Evolutionary conservation across 345 rosid species (phyloP), one percentile per base, ranked within the genome.

Genomic region (Syzygium oleosum): DNA sequence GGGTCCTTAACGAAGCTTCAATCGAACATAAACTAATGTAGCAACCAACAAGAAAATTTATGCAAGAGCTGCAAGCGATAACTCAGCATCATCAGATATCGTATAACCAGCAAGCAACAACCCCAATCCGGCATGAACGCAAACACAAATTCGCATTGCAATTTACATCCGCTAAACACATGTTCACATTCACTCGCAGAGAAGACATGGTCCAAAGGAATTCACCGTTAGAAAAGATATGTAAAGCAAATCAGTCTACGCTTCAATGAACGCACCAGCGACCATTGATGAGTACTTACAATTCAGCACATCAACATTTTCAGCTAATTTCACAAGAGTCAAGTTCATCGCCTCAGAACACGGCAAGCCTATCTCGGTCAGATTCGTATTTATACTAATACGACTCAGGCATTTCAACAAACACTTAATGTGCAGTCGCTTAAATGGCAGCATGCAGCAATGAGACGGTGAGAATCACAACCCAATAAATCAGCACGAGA

Each of bases 401-500:
- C 1, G 6, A 23, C n/a, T 56, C 0, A 5, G 14, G 29, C n/a
- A 58, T 25, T 58, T 58, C 63, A 25, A 12, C n/a, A 25, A 58
- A 58, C 63, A 58, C 6, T 23, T 1, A 12, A 4, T 25, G 14
- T 4, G 29, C 29, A 58, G 4, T 25, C 6, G 0, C 10, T 58
- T 23, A 58, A 0, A 58, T 0, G 6, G n/a, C 63, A 56, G 46
- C 63, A 0, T 23, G n/a, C 63, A 0, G 1, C 63, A 25, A 56
- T 2, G 63, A 56, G 14, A 56, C 10, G 3, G 6, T 2, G 63
- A 56, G 63, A 23, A 23, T 56, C 63, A 23, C 63, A 4, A 23
- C n/a, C n/a, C 63, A 56, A 56, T 41, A 41, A 41, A 41, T 56
- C n/a, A 10, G 0, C 22, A 56, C n/a, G 12, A 56, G n/a, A 2